Percentiles rank a stretch among this genome's conserved stretches.
phyloP scores from a whole-genome alignment of 768 basidiomycete genomes.

The Boletus rex-veris region DNA sequence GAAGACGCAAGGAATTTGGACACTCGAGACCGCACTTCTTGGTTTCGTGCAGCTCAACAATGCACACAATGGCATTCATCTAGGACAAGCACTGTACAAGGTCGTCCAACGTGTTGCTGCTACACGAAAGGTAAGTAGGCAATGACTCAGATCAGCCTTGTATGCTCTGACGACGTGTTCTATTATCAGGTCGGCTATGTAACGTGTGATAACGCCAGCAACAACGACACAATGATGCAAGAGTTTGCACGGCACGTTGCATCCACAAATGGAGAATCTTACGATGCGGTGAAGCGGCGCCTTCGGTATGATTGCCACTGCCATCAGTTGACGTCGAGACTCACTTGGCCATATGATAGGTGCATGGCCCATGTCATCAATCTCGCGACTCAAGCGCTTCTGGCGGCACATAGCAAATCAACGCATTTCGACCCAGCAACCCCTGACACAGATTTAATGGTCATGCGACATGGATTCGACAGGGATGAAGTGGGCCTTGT shows the following conservation, averaged over 20 bases:
- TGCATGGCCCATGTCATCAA: constrained; percentile 7
- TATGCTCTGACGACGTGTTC: too few species aligned
- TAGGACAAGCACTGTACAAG: constrained; percentile 33
- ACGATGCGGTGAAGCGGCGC: background rate
- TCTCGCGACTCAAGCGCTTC: background rate
- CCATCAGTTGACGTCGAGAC: too few species aligned
- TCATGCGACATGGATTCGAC: background rate
- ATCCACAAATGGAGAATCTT: background rate
- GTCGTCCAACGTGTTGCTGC: constrained; percentile 27
- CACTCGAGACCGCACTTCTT: background rate
- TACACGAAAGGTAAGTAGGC: background rate
- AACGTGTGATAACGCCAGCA: background rate
- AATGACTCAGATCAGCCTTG: too few species aligned
- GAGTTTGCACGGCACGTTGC: constrained; percentile 7
- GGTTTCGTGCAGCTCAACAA: constrained; percentile 37
- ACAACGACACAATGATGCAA: constrained; percentile 4
- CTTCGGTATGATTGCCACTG: too few species aligned
- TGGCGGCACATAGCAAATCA: background rate
- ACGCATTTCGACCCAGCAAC: background rate
- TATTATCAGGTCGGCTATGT: constrained; percentile 16
- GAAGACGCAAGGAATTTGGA: background rate
- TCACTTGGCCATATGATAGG: too few species aligned
- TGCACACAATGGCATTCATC: constrained; percentile 31
- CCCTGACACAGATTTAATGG: background rate
- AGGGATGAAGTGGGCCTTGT: constrained; percentile 1